Percentiles rank a stretch among this genome's conserved stretches.
These are phyloP conservation scores for Malus hybrid DNA, from an alignment of 331 rosid species.

Conservation along the genomic window DNA sequence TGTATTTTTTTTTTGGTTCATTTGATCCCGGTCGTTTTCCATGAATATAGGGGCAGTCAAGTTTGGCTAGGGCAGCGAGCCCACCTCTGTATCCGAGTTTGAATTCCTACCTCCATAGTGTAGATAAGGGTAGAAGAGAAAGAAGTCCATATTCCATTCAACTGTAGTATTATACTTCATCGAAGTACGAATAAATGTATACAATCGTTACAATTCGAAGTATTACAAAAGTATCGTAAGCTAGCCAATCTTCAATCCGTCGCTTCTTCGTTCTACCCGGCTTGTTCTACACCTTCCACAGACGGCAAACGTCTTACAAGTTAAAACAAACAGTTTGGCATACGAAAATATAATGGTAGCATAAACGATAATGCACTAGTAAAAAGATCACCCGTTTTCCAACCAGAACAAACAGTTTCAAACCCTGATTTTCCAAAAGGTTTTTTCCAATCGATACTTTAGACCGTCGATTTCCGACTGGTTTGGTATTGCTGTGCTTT, in stretches of 20 bases:
- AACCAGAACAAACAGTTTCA: too few species aligned
- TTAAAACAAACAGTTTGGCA: not conserved
- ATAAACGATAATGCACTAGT: too few species aligned
- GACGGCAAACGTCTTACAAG: constrained; percentile 6
- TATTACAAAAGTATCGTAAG: not conserved
- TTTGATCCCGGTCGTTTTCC: too few species aligned
- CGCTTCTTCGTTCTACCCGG: constrained; percentile 22
- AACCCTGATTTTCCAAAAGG: not conserved
- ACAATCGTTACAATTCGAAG: not conserved
- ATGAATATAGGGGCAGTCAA: not conserved
- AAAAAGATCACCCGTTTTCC: not conserved
- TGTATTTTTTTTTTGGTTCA: not conserved
- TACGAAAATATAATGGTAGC: too few species aligned
- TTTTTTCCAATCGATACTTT: too few species aligned
- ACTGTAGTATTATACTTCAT: not conserved
- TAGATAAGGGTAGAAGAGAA: not conserved
- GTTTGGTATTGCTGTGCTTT: too few species aligned
- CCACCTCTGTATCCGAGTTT: too few species aligned
- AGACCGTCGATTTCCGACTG: too few species aligned
- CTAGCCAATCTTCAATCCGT: constrained; percentile 49
- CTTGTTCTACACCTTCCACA: constrained; percentile 68
- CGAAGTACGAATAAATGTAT: not conserved
- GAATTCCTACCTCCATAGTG: too few species aligned
- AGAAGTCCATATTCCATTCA: not conserved
- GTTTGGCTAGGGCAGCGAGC: not conserved